Evolutionary conservation across 1,284 basidiomycete species (phyloP).

Genomic region (Phlebopus sp.): DNA sequence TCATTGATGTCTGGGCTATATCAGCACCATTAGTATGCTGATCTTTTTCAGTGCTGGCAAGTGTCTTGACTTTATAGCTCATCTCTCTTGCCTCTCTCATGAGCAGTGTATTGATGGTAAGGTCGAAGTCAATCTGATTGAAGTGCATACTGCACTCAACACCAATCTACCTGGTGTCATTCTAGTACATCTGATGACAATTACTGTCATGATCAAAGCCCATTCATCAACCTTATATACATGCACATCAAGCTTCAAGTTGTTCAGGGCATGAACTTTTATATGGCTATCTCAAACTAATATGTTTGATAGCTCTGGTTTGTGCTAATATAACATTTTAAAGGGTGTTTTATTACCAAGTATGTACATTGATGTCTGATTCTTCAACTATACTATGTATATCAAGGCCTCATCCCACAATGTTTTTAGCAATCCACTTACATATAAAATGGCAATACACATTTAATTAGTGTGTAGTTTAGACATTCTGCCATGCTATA

Average conservation of each 20-base stretch:
- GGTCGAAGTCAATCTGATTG: too few species aligned
- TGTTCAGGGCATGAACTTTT: slow-evolving; percentile 13
- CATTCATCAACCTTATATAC: slow-evolving; percentile 17
- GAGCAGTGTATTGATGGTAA: too few species aligned
- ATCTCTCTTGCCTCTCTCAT: too few species aligned
- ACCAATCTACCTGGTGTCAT: slow-evolving; percentile 11
- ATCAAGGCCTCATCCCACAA: slow-evolving; percentile 32
- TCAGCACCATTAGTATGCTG: background rate
- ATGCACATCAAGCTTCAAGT: slow-evolving; percentile 19
- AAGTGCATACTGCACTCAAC: slow-evolving; percentile 11
- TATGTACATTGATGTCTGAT: slow-evolving; percentile 24
- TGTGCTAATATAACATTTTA: slow-evolving; percentile 20
- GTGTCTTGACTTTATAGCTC: background rate
- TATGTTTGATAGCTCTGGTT: slow-evolving; percentile 26
- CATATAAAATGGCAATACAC: slow-evolving; percentile 20
- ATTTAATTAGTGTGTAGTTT: slow-evolving; percentile 30
- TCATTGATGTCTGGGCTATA: background rate
- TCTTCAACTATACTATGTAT: too few species aligned
- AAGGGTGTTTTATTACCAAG: slow-evolving; percentile 28
- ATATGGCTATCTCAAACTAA: slow-evolving; percentile 23
- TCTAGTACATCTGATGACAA: slow-evolving; percentile 26
- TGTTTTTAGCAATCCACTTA: slow-evolving; percentile 15
- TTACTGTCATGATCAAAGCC: slow-evolving; percentile 23
- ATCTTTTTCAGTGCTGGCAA: slow-evolving; percentile 1
- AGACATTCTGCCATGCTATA: slow-evolving; percentile 35